These are phyloP conservation scores for Ustilago esculenta DNA, from an alignment of 1,284 basidiomycete genomes.

Conservation along the genomic window DNA sequence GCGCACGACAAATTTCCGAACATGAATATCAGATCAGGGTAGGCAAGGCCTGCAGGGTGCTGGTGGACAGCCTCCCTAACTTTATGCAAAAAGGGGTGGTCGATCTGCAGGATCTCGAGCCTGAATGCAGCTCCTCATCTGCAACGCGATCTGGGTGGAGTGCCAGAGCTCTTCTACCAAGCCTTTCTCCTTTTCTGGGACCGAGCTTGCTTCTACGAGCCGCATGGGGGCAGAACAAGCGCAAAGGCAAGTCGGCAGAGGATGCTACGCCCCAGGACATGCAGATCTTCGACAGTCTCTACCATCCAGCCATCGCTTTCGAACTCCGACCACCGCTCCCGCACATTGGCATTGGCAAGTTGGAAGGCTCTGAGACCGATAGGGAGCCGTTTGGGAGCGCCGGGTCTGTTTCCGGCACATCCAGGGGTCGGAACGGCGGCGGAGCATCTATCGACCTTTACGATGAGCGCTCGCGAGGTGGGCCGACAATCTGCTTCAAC, in stretches of 20 bases:
- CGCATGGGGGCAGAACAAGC: slow-evolving; percentile 8
- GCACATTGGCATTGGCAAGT: slow-evolving; percentile 27
- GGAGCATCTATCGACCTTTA: slow-evolving; percentile 6
- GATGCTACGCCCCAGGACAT: neutral
- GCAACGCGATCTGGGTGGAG: slow-evolving; percentile 6
- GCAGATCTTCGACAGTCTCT: slow-evolving; percentile 38
- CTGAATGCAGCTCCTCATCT: slow-evolving; percentile 2
- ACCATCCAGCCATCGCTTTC: slow-evolving; percentile 55
- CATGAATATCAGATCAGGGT: slow-evolving; percentile 54
- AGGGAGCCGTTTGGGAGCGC: neutral
- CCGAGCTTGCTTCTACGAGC: slow-evolving; percentile 29
- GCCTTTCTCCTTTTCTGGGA: slow-evolving; percentile 34
- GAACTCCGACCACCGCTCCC: slow-evolving; percentile 46
- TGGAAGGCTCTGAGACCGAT: neutral
- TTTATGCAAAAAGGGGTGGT: slow-evolving; percentile 49
- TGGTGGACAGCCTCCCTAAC: slow-evolving; percentile 45
- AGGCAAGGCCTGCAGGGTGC: slow-evolving; percentile 43
- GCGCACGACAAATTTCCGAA: slow-evolving; percentile 20
- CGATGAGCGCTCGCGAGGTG: slow-evolving; percentile 24
- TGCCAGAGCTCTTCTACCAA: slow-evolving; percentile 15
- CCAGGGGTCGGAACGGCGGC: neutral
- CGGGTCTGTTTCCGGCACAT: neutral
- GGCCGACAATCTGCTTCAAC: slow-evolving; percentile 52
- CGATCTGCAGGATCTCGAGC: slow-evolving; percentile 38
- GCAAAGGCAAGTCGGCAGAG: slow-evolving; percentile 8